Evolutionary conservation across 257 asterid genomes (phyloP), one percentile per base, ranked within the genome.

Genomic region (Solanum paucissectum): DNA sequence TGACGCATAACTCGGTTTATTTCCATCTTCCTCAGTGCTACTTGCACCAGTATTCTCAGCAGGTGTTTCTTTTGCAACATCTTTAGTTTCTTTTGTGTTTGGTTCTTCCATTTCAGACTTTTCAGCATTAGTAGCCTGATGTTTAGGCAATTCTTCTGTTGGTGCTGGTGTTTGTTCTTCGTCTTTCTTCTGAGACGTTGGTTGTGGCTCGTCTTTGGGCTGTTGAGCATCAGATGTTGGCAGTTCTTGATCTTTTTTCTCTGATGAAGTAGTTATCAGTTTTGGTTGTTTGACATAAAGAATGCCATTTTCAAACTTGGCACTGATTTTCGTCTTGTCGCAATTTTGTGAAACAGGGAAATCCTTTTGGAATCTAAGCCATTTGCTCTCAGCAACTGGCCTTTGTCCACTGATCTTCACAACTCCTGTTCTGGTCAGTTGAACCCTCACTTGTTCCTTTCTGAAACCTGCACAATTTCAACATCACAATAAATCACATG

Each of bases 361-460:
- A 9, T 94, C 93, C 85, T 95, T 96, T 10, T 77, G 90, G 12
- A 96, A 96, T 7, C 90, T 88, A 85, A 86, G 91, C 92, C 27
- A 84, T 64, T 87, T 90, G 88, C 85, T 84, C 34, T 66, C 90
- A 20, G 86, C 90, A 20, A 87, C 18, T 16, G 88, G 91, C 79
- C 93, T 91, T 33, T 74, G 66, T 40, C 99, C 99, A 72, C 93
- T 94, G 88, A 96, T 88, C 90, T 87, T 94, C 79, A 95, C 55
- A 18, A 36, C 32, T 68, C 92, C 90, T n/a, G 91, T 20, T 76
- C 62, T 69, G 4, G 90, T 89, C 32, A 95, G 87, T 60, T 95
- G 98, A 81, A 93, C 95, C 85, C 89, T 92, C 69, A 96, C 66
- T 58, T 95, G 92, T 20, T 95, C 99, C 85, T 89, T 94, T 12